Base-by-base conservation (phyloP, 805 yeast species). In the Brettanomyces bruxellensis region DNA sequence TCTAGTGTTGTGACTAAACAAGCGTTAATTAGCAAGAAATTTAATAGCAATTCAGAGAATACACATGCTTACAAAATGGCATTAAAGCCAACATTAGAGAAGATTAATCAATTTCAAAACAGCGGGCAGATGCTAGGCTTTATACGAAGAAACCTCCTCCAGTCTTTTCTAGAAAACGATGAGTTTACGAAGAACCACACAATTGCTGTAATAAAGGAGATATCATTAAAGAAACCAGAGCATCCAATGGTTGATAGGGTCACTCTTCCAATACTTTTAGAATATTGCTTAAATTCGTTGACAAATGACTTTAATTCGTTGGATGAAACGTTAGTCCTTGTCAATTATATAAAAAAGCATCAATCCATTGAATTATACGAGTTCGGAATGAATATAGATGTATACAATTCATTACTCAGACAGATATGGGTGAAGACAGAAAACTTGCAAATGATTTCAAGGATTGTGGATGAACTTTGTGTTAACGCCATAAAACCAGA, bases 401-500 rank as follows among this genome's bases (percentile, higher is more conserved):
- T 61, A 11, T 65, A 64, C 51, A 62, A 62, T 45, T 45, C 58
- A 3, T 34, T 64, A 7, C 25, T 65, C 1, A 35, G 42, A 9
- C 64, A 58, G 25, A 40, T 51, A 3, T 65, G 68, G 67, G 47
- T 49, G 0, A 54, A 55, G 25, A 55, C 67, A 0, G 53, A 54
- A 34, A 60, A 62, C 41, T 37, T 63, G 5, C 54, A 53, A 13
- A 37, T 58, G 18, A 47, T 64, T 7, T 45, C 52, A 5, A 45
- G 44, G 4, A 34, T 64, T 11, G 48, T 61, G 24, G 60, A 60
- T 25, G 68, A 65, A 48, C 47, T 64, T 43, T 39, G 49, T 12
- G 48, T 52, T 36, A 64, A 62, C 45, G 67, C 65, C 1, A 57
- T 65, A 25, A 55, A 51, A 28, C 64, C 64, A 4, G 61, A 65